Base-by-base conservation (phyloP, 2,329 filamentous ascomycete genomes). In the Fusarium heterosporum region DNA sequence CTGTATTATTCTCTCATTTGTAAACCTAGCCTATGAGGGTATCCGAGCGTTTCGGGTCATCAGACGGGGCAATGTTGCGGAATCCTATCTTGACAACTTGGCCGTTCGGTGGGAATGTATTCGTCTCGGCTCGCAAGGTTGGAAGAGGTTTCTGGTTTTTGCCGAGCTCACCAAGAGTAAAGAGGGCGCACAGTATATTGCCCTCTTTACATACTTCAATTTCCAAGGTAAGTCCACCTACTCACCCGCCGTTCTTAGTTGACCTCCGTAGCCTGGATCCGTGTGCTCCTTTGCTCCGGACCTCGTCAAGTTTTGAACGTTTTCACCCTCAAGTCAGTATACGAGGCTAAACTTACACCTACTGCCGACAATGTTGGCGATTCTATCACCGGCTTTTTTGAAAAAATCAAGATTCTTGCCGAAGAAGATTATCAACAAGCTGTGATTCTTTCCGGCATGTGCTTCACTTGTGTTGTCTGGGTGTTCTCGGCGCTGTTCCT, bases 261-360 rank as follows among this genome's bases (percentile, higher is more conserved):
- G 49, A 74, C 52, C 43, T 28, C 6, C 14, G 16, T 51, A 93
- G 92, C 91, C 40, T 97, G 94, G 87, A 87, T 98, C 73, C 91
- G 95, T 69, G 89, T 97, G 60, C 84, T 98, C 48, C 83, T 98
- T 64, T 97, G 95, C 71, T 94, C 97, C 75, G 96, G 93, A 0
- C 96, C 96, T 22, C 92, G 96, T 67, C 93, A 97, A 76, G 92
- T 90, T 47, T 87, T 98, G 78, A 99, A 99, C 73, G 93, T 89
- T 19, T 83, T 97, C 67, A 97, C 95, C 0, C 84, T 98, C 11
- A 94, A 92, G 75, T 92, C 93, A 0, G 91, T 97, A 36, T 92
- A 96, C 80, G 83, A 88, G 53, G 85, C 89, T 28, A 88, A 93
- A 69, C 83, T 97, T n/a, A 88, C 89, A 0, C 78, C 79, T 14